These are phyloP conservation scores for Phoenix roebelenii DNA, from an alignment of 176 grass and related monocot genomes.

Conservation along the genomic window DNA sequence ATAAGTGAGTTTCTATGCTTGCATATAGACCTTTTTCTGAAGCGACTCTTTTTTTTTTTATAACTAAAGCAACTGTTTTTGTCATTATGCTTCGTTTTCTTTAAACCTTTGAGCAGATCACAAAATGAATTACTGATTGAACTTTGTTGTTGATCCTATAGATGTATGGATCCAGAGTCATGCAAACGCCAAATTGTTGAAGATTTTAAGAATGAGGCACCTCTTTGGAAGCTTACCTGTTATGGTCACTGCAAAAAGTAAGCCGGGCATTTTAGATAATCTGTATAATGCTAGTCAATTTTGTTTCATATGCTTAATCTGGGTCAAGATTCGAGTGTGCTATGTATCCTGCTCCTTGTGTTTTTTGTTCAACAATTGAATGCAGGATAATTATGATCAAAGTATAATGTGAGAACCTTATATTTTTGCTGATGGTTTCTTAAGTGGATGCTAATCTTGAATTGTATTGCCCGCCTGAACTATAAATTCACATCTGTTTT, in stretches of 20 bases:
- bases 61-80: not conserved
- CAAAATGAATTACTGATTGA: no score
- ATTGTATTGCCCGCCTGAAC: no score
- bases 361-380: no score
- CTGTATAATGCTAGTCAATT: not conserved
- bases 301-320: not conserved
- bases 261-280: not conserved
- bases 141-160: slow-evolving; percentile 13
- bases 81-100: slow-evolving; percentile 7
- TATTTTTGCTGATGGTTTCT: no score
- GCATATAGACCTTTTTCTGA: no score
- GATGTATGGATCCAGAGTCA: slow-evolving; percentile 60
- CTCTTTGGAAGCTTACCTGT: slow-evolving; percentile 89
- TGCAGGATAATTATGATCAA: no score
- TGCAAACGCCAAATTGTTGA: slow-evolving; percentile 73
- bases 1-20: slow-evolving; percentile 44
- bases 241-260: slow-evolving; percentile 75
- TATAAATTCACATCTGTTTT: slow-evolving; percentile 1
- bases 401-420: no score
- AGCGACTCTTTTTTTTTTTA: not conserved
- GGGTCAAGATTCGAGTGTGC: no score
- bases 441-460: no score
- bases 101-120: no score
- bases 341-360: no score
- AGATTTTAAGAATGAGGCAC: slow-evolving; percentile 78